phyloP scores from a whole-genome alignment of 495 filamentous ascomycete genomes.

The Penicillium herquei region DNA sequence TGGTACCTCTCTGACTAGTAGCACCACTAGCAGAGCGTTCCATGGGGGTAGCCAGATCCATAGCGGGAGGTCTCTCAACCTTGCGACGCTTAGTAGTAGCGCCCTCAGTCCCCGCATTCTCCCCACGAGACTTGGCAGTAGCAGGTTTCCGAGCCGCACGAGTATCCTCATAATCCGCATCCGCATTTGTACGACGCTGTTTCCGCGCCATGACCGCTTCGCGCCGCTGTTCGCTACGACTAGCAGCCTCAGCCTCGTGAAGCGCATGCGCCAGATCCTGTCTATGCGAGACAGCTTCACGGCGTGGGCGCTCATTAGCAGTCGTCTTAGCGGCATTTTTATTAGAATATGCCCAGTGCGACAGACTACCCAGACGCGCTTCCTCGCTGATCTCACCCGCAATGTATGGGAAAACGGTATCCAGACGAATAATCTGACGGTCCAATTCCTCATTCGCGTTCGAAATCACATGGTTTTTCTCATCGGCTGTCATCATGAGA shows the following conservation, averaged over 20 bases:
- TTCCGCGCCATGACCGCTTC: constrained; percentile 76
- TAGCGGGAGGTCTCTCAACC: constrained; percentile 60
- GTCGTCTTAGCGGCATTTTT: constrained; percentile 65
- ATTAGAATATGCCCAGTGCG: constrained; percentile 94
- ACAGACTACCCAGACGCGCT: constrained; percentile 83
- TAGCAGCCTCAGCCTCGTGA: constrained; percentile 72
- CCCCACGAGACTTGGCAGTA: constrained; percentile 57
- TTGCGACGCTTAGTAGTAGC: constrained; percentile 69
- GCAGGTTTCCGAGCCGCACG: constrained; percentile 55
- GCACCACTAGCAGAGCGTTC: constrained; percentile 70
- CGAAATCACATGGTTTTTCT: constrained; percentile 93
- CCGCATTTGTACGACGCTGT: constrained; percentile 61
- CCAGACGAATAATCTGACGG: constrained; percentile 79
- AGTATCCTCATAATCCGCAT: constrained; percentile 77
- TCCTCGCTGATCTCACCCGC: constrained; percentile 90
- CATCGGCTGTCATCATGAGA: constrained; percentile 82
- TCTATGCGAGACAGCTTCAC: constrained; percentile 71
- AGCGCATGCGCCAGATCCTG: constrained; percentile 54
- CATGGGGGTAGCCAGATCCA: constrained; percentile 54
- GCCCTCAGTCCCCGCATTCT: constrained; percentile 46
- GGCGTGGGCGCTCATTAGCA: constrained; percentile 66
- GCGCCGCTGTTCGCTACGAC: constrained; percentile 76
- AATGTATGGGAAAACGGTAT: constrained; percentile 79
- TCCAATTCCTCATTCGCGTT: constrained; percentile 86
- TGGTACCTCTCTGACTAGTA: constrained; percentile 39